Conservation (phyloP, 192 early-diverging fungal genomes). For the Rhizophlyctis rosea region DNA sequence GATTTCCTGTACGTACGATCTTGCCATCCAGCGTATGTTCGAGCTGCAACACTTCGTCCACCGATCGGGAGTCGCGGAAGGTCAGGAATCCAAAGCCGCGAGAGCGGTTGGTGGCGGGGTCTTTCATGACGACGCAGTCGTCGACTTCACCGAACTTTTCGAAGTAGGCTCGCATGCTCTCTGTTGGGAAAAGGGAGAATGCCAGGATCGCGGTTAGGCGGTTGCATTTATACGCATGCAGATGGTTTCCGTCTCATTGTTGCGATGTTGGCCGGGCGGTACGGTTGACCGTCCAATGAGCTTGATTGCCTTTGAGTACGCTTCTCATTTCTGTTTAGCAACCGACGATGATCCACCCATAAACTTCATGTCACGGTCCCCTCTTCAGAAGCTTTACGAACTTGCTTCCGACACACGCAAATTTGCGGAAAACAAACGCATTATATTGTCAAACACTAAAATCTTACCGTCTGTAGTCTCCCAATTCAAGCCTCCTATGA, state of each 20-base stretch:
- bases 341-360: no score
- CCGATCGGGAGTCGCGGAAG: conserved; percentile 56
- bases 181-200: conserved; percentile 38
- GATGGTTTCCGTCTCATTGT: no score
- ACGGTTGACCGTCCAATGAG: no score
- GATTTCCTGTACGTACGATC: conserved; percentile 67
- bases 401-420: no score
- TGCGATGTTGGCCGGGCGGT: no score
- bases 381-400: no score
- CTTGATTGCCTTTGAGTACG: no score
- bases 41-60: conserved; percentile 64
- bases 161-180: conserved; percentile 67
- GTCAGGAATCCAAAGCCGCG: conserved; percentile 79
- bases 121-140: conserved; percentile 78
- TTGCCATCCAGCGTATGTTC: conserved; percentile 78
- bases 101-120: conserved; percentile 61
- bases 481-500: conserved; percentile 78
- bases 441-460: conserved; percentile 11
- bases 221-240: no score
- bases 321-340: no score
- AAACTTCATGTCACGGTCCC: no score
- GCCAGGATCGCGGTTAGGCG: no score
- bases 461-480: conserved; percentile 79
- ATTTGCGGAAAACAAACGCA: no score
- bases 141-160: conserved; percentile 66